Evolutionary conservation across 176 grass and related monocot genomes (phyloP).

Genomic region (Hsuehochloa calcarea): DNA sequence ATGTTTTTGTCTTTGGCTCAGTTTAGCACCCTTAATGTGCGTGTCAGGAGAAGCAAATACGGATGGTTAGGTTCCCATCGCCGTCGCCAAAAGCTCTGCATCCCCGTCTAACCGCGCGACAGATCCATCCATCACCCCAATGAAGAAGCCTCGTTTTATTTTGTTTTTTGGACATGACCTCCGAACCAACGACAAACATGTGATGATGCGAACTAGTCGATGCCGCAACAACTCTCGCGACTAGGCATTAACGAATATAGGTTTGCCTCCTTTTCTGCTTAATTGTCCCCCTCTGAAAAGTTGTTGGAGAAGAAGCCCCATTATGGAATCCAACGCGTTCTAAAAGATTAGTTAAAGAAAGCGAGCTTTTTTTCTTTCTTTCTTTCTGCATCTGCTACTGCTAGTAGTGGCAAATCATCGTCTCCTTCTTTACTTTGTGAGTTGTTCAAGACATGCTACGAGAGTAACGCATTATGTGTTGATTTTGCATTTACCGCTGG

Average conservation of each 20-base stretch:
- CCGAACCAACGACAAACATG: constrained; percentile 9
- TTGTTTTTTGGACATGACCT: not conserved
- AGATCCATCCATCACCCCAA: not conserved
- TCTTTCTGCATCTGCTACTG: not conserved
- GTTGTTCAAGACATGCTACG: not conserved
- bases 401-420: not conserved
- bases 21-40: not conserved
- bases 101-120: constrained; percentile 22
- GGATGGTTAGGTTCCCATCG: constrained; percentile 36
- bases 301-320: not conserved
- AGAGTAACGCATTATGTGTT: not conserved
- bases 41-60: constrained; percentile 16
- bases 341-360: not conserved
- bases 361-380: not conserved
- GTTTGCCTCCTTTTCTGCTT: not conserved
- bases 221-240: not conserved
- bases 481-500: not conserved
- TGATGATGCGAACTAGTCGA: not conserved
- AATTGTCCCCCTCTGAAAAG: not conserved
- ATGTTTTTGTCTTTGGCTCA: not conserved
- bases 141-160: not conserved
- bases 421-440: not conserved
- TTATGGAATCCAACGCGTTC: constrained; percentile 12
- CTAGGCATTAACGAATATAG: not conserved
- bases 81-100: constrained; percentile 25